Percentiles rank a stretch among this genome's conserved stretches.
Evolutionary conservation across 2,329 filamentous ascomycete genomes (phyloP).

Genomic region (Neopestalotiopsis clavispora): DNA sequence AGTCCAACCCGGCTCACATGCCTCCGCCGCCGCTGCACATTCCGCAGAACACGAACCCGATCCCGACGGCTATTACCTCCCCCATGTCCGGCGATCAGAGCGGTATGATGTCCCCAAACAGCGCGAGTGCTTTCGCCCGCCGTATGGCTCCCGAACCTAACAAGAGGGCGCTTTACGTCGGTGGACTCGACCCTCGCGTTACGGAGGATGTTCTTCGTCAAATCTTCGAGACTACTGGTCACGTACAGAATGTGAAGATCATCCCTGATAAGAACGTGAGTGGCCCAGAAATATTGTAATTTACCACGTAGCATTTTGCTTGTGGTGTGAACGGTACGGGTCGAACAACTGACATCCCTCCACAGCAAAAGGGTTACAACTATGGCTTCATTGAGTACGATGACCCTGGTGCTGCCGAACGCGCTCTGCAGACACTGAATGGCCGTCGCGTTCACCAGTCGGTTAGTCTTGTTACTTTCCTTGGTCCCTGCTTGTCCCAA

Average conservation of each 20-base stretch:
- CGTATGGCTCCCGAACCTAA: conserved; percentile 97
- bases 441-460: conserved; percentile 94
- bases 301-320: background rate
- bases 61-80: conserved; percentile 89
- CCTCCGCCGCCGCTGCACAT: conserved; percentile 91
- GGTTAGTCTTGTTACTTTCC: conserved; percentile 58
- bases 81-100: conserved; percentile 73
- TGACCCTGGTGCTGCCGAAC: conserved; percentile 93
- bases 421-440: conserved; percentile 96
- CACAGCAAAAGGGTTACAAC: conserved; percentile 92
- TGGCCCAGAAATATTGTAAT: conserved; percentile 30
- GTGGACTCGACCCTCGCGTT: conserved; percentile 90
- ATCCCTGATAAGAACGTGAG: conserved; percentile 99
- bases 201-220: conserved; percentile 96
- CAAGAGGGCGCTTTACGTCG: conserved; percentile 96
- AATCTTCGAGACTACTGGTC: conserved; percentile 98
- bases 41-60: conserved; percentile 94
- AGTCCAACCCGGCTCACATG: conserved; percentile 77
- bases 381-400: conserved; percentile 99
- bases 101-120: conserved; percentile 83
- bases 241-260: conserved; percentile 98
- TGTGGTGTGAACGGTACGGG: background rate
- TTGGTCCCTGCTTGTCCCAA: background rate
- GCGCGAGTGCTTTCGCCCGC: conserved; percentile 79
- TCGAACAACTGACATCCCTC: conserved; percentile 26